phyloP scores from a whole-genome alignment of 306 rosid species.

The Heteromeles arbutifolia region DNA sequence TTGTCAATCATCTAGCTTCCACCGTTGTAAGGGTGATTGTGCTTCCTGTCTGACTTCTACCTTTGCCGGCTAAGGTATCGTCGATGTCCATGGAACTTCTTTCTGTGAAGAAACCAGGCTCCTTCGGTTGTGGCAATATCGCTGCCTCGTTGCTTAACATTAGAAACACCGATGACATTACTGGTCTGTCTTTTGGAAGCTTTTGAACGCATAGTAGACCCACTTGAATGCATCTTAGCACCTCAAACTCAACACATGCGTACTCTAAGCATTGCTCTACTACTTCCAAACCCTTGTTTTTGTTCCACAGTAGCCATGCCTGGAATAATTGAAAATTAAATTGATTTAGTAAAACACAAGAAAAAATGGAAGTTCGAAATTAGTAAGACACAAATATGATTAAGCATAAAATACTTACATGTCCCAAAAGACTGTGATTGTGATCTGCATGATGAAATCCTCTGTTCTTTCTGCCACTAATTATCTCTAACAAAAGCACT shows the following conservation, averaged over 20 bases:
- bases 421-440: slow-evolving; percentile 19
- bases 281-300: slow-evolving; percentile 3
- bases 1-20: neutral
- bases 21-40: neutral
- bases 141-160: slow-evolving; percentile 11
- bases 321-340: neutral
- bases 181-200: slow-evolving; percentile 8
- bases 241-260: neutral
- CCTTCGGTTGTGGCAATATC: slow-evolving; percentile 10
- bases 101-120: slow-evolving; percentile 22
- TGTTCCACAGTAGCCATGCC: slow-evolving; percentile 15
- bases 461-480: slow-evolving; percentile 19
- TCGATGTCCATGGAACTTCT: neutral
- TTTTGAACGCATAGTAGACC: slow-evolving; percentile 19
- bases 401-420: slow-evolving; percentile 7
- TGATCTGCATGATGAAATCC: slow-evolving; percentile 16
- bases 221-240: slow-evolving; percentile 18
- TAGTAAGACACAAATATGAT: neutral
- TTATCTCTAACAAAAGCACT: slow-evolving; percentile 22
- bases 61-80: neutral
- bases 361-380: too few species aligned
- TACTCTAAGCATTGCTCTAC: neutral
- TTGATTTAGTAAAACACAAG: neutral
- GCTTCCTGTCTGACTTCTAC: neutral
- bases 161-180: slow-evolving; percentile 10